These are phyloP conservation scores for Chalaropsis ovoidea DNA, from an alignment of 2,329 filamentous ascomycete genomes.

Conservation along the genomic window DNA sequence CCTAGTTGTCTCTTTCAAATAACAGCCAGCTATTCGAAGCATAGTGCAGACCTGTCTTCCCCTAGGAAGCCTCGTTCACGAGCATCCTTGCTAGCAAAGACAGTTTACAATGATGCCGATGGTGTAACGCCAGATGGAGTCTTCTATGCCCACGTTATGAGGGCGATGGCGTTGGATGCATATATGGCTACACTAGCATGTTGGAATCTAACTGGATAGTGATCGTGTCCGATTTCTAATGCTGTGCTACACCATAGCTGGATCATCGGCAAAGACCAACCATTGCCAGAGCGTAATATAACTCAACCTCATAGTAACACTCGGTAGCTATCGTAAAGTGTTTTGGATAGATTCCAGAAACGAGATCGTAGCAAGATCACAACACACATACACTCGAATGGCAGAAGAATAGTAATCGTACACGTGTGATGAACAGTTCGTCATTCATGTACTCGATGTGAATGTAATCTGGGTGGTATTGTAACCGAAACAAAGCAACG, in stretches of 20 bases:
- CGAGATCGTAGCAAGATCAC: too few relatives aligned
- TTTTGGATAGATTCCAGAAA: too few relatives aligned
- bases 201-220: background rate
- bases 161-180: background rate
- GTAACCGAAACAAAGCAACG: slow-evolving; percentile 17
- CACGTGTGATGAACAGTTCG: background rate
- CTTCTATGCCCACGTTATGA: background rate
- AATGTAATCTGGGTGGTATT: slow-evolving; percentile 6
- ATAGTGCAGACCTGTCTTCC: background rate
- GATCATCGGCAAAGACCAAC: too few relatives aligned
- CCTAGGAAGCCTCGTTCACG: background rate
- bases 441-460: background rate
- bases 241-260: background rate
- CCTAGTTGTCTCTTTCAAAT: background rate
- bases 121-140: background rate
- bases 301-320: too few relatives aligned
- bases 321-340: too few relatives aligned
- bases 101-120: background rate
- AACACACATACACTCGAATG: too few relatives aligned
- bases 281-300: too few relatives aligned
- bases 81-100: background rate
- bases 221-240: too few relatives aligned
- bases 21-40: too few relatives aligned
- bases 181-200: background rate
- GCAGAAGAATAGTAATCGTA: background rate